Conservation (phyloP, 176 grass and related monocot species). For the Olyra latifolia region DNA sequence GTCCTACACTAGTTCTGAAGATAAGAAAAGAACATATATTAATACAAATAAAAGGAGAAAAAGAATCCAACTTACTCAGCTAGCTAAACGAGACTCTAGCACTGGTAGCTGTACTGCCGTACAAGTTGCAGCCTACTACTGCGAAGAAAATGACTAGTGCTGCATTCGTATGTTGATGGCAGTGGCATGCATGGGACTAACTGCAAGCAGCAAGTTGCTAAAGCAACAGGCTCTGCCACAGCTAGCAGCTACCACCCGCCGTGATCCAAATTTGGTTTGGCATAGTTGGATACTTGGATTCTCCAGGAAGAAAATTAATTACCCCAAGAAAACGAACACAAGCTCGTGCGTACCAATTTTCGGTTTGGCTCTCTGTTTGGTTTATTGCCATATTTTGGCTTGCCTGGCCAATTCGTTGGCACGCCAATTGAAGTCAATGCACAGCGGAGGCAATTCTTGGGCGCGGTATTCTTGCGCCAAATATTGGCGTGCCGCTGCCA, state of each 20-base stretch:
- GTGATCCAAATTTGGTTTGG: not conserved
- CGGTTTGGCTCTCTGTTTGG: too few species aligned
- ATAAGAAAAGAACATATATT: too few species aligned
- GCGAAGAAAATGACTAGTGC: not conserved
- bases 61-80: too few species aligned
- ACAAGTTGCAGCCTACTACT: constrained; percentile 5
- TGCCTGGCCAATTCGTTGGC: too few species aligned
- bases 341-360: not conserved
- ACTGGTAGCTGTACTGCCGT: not conserved
- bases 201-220: constrained; percentile 18
- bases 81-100: not conserved
- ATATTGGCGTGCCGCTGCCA: too few species aligned
- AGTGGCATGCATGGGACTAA: constrained; percentile 35
- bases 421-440: too few species aligned
- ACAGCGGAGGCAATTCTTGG: too few species aligned
- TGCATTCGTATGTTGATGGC: not conserved
- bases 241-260: not conserved
- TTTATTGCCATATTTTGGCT: too few species aligned
- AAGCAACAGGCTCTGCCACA: not conserved
- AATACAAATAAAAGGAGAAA: too few species aligned
- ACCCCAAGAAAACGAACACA: constrained; percentile 15
- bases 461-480: too few species aligned
- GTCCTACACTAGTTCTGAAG: too few species aligned
- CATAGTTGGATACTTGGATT: not conserved
- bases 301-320: not conserved